Conservation (phyloP, 2,329 filamentous ascomycete genomes). For the Aspergillus eucalypticola region DNA sequence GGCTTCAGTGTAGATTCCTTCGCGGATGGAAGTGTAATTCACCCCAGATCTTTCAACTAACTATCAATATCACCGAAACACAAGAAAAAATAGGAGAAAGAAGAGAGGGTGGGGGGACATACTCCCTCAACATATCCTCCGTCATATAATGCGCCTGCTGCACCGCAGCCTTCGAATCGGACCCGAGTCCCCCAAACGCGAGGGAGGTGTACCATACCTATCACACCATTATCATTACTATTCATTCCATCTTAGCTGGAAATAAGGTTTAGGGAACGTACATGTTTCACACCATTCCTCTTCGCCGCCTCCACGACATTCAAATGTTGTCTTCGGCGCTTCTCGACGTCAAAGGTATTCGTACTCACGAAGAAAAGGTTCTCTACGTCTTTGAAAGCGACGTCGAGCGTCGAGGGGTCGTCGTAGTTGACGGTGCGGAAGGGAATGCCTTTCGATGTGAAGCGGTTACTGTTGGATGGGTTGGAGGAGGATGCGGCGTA, state of each 20-base stretch:
- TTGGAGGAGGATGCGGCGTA: constrained; percentile 54
- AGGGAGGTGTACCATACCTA: constrained; percentile 60
- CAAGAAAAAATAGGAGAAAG: no score
- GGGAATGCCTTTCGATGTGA: constrained; percentile 48
- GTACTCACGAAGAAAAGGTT: constrained; percentile 61
- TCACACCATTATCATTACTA: neutral
- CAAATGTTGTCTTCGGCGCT: constrained; percentile 49
- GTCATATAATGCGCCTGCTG: constrained; percentile 62
- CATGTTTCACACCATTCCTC: constrained; percentile 52
- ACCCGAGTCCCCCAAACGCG: constrained; percentile 53
- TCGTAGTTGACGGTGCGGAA: constrained; percentile 58
- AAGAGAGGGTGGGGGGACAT: constrained; percentile 4
- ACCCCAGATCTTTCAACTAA: constrained; percentile 32
- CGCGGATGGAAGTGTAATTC: constrained; percentile 57
- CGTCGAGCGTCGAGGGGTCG: constrained; percentile 46
- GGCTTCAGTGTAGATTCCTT: constrained; percentile 62
- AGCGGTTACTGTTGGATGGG: constrained; percentile 42
- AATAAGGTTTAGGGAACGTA: constrained; percentile 26
- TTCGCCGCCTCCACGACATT: constrained; percentile 57
- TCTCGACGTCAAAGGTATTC: constrained; percentile 51
- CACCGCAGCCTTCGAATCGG: constrained; percentile 50
- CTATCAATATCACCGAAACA: no score
- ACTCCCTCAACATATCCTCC: constrained; percentile 52
- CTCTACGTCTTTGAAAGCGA: constrained; percentile 54
- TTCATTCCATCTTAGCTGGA: neutral